phyloP scores from a whole-genome alignment of 2,329 filamentous ascomycete species.

The Pseudocercospora eumusae region DNA sequence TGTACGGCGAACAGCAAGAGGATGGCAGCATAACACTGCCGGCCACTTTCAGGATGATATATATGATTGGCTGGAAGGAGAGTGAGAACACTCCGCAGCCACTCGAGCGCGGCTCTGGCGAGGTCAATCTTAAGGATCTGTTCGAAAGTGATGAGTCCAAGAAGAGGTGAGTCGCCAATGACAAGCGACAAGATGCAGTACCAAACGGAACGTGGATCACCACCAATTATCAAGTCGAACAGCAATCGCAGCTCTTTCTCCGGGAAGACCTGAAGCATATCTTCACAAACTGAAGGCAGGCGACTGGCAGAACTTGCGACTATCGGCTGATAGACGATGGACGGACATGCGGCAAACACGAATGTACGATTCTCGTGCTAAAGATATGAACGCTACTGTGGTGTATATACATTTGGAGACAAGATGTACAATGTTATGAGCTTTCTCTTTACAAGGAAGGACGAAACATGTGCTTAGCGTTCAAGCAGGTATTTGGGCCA shows the following conservation, averaged over 20 bases:
- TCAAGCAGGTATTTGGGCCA: neutral
- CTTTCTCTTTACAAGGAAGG: neutral
- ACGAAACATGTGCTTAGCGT: neutral
- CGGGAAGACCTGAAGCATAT: neutral
- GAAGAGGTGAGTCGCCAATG: constrained; percentile 6
- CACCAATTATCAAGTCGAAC: neutral
- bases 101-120: constrained; percentile 76
- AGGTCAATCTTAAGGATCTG: constrained; percentile 86
- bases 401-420: neutral
- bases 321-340: neutral
- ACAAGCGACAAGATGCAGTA: neutral
- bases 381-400: neutral
- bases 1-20: constrained; percentile 74
- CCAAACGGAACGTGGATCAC: neutral
- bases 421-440: neutral
- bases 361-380: neutral
- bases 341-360: neutral
- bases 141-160: constrained; percentile 50
- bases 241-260: neutral
- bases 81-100: constrained; percentile 76
- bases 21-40: constrained; percentile 66
- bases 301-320: neutral
- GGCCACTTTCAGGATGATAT: constrained; percentile 92
- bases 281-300: neutral
- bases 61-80: constrained; percentile 99